phyloP scores from a whole-genome alignment of 2,329 filamentous ascomycete genomes.

The Cercospora brassicicola region DNA sequence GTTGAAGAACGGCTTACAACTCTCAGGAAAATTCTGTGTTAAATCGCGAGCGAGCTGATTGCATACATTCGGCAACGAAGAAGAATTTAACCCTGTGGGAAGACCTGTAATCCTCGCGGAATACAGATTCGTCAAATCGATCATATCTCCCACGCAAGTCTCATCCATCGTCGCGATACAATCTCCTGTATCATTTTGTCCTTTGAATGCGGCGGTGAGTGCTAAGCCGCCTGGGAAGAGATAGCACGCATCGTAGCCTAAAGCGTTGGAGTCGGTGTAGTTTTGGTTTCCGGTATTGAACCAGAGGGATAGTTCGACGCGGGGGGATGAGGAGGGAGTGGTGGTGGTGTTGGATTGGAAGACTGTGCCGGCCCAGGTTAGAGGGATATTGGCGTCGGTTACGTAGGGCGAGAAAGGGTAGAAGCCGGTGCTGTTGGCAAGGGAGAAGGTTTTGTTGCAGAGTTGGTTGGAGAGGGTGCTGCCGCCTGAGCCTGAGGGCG shows the following conservation, averaged over 20 bases:
- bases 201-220: slow-evolving; percentile 14
- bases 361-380: slow-evolving; percentile 16
- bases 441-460: slow-evolving; percentile 18
- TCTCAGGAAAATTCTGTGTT: slow-evolving; percentile 19
- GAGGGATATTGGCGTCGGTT: neutral
- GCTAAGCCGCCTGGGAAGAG: slow-evolving; percentile 10
- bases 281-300: slow-evolving; percentile 14
- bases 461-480: slow-evolving; percentile 12
- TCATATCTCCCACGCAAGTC: slow-evolving; percentile 18
- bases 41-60: slow-evolving; percentile 10
- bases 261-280: slow-evolving; percentile 12
- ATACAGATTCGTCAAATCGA: neutral
- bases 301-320: slow-evolving; percentile 20
- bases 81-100: slow-evolving; percentile 17
- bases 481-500: neutral
- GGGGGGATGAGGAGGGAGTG: neutral
- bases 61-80: slow-evolving; percentile 20
- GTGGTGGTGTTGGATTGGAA: slow-evolving; percentile 10
- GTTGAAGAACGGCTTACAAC: slow-evolving; percentile 21
- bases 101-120: slow-evolving; percentile 4
- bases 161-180: slow-evolving; percentile 16
- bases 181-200: slow-evolving; percentile 17
- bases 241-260: slow-evolving; percentile 22
- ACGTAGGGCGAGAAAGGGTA: slow-evolving; percentile 12
- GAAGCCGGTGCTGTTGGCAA: slow-evolving; percentile 15